Evolutionary conservation across 306 rosid species (phyloP).

Genomic region (Citrullus mucosospermus): DNA sequence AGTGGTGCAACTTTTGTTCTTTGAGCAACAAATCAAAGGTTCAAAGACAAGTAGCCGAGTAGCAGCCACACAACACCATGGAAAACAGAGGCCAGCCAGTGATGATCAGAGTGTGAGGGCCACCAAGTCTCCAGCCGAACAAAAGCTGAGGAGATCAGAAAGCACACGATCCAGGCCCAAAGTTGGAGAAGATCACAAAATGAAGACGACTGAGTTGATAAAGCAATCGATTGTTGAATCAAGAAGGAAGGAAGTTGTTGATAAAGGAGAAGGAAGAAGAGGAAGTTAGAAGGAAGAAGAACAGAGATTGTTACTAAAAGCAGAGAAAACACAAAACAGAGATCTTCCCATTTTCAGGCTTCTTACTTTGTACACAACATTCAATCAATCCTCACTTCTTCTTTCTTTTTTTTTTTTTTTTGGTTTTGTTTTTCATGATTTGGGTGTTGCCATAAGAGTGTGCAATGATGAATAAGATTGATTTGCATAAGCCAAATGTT

Average conservation of each 20-base stretch:
- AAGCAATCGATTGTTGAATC: background rate
- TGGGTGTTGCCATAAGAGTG: too few species aligned
- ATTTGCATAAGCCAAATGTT: too few species aligned
- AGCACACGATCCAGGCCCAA: background rate
- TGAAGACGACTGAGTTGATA: background rate
- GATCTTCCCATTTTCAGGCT: too few species aligned
- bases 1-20: constrained; percentile 9
- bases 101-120: background rate
- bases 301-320: background rate
- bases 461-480: too few species aligned
- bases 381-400: too few species aligned
- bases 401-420: too few species aligned
- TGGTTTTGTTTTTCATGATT: too few species aligned
- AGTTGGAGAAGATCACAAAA: background rate
- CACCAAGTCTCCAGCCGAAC: background rate
- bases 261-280: background rate
- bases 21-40: constrained; percentile 7
- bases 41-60: background rate
- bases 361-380: too few species aligned
- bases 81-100: background rate
- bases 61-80: background rate
- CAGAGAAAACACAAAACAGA: background rate
- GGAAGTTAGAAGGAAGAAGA: background rate
- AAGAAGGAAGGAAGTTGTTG: background rate
- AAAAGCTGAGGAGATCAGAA: background rate